Evolutionary conservation across 2,329 filamentous ascomycete genomes (phyloP).

Genomic region (Monosporascus sp.): DNA sequence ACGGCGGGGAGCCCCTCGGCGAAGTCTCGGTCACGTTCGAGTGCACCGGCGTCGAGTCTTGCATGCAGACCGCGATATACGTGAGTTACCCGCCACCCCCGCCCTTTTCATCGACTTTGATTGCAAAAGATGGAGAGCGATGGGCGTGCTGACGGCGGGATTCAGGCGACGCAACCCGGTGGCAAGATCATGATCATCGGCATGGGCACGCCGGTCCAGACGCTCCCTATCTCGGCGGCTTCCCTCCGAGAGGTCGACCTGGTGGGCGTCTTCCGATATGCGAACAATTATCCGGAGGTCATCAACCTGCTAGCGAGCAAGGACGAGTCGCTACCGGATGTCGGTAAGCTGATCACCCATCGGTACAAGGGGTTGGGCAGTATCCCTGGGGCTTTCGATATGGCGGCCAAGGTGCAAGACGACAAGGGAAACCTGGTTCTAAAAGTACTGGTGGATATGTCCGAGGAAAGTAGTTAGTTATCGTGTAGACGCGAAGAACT

Average conservation of each 20-base stretch:
- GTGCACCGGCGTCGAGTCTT: constrained; percentile 74
- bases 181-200: constrained; percentile 71
- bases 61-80: constrained; percentile 70
- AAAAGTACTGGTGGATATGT: constrained; percentile 62
- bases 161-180: constrained; percentile 56
- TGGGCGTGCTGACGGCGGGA: background rate
- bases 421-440: constrained; percentile 64
- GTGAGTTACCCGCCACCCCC: constrained; percentile 29
- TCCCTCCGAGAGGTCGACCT: constrained; percentile 68
- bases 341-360: constrained; percentile 67
- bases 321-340: constrained; percentile 52
- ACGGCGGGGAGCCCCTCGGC: constrained; percentile 43
- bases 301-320: constrained; percentile 46
- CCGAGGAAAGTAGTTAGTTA: background rate
- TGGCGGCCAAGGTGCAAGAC: constrained; percentile 67
- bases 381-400: constrained; percentile 64
- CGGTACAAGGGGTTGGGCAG: constrained; percentile 57
- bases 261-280: constrained; percentile 72
- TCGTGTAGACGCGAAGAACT: too few species aligned
- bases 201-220: constrained; percentile 68
- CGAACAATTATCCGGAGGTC: constrained; percentile 63
- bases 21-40: constrained; percentile 68
- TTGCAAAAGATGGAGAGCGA: background rate
- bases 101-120: background rate
- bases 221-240: constrained; percentile 62